Evolutionary conservation across 345 rosid species (phyloP), one percentile per base, ranked within the genome.

Genomic region (Lepidium sativum): DNA sequence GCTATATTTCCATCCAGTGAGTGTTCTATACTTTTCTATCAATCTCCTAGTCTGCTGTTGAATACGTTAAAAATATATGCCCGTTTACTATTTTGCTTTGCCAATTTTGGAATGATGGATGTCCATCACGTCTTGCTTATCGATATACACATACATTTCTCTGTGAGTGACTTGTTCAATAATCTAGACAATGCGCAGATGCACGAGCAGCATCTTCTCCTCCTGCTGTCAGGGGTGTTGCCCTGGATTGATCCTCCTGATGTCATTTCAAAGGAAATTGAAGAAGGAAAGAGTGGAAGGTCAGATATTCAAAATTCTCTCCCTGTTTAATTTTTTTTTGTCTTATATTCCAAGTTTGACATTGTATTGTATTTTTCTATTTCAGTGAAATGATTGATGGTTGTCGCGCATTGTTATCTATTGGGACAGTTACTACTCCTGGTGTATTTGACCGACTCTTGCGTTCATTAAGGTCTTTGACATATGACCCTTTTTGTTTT

Each of bases 301-400:
- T 94, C 66, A 52, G 45, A 62, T 71, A 14, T 63, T 45, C 49
- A 57, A 45, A n/a, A 65, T 64, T 51, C 20, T 27, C 44, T 25
- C 15, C 53, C 60, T 53, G 50, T 72, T 75, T 74, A 61, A 48
- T 53, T 53, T 25, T 54, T 53, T 59, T 6, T 77, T 77, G 50
- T 60, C 62, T 59, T 74, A 37, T 65, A 52, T 56, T 37, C 77
- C 33, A 29, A 12, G 8, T 13, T 59, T 53, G 58, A 72, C 51
- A 41, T 61, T 38, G n/a, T n/a, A n/a, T 15, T 35, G 31, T 74
- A 54, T 56, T 78, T 53, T 61, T 74, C 49, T 69, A 62, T 34
- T 77, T 48, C 85, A 94, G 99, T 78, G 99, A 94, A 84, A 75
- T 94, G 88, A 84, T 90, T 51, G 99, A 94, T 79, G 97, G 99